A percentile compares a stretch with the other conserved stretches of the same genome.
phyloP scores from a whole-genome alignment of 169 alveolate species.

The Ichthyophthirius multifiliis region DNA sequence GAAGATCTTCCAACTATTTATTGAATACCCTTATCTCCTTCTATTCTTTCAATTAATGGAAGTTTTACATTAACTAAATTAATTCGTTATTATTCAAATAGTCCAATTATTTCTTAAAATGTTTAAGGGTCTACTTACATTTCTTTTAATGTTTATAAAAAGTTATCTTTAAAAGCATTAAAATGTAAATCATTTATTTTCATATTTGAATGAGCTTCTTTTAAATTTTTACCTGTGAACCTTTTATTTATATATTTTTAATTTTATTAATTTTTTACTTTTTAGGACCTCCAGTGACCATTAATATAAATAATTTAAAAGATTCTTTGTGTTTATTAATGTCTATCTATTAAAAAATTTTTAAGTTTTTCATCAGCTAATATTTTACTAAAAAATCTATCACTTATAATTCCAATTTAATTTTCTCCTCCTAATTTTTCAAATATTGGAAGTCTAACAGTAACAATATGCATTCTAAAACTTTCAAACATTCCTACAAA shows the following conservation, averaged over 20 bases:
- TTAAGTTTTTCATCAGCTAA: background rate
- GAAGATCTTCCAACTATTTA: background rate
- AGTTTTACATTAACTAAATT: background rate
- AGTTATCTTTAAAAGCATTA: conserved; percentile 7
- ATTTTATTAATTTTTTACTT: background rate
- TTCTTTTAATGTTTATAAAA: background rate
- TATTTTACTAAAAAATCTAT: background rate
- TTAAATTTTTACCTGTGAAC: background rate
- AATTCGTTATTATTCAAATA: background rate
- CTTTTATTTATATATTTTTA: background rate
- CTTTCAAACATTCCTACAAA: background rate
- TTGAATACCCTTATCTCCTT: background rate
- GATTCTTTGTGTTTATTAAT: background rate
- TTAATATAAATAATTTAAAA: background rate
- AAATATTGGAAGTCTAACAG: background rate
- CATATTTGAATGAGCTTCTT: conserved; percentile 4
- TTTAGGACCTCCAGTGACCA: conserved; percentile 4
- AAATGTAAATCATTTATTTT: background rate
- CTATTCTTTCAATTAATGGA: background rate
- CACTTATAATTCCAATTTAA: background rate
- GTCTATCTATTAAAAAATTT: background rate
- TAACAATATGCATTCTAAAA: background rate
- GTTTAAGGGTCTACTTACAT: background rate
- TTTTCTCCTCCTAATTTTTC: background rate
- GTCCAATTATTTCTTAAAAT: background rate